Base-by-base conservation (phyloP, 192 early-diverging fungal genomes). In the Pecoramyces ruminantium region DNA sequence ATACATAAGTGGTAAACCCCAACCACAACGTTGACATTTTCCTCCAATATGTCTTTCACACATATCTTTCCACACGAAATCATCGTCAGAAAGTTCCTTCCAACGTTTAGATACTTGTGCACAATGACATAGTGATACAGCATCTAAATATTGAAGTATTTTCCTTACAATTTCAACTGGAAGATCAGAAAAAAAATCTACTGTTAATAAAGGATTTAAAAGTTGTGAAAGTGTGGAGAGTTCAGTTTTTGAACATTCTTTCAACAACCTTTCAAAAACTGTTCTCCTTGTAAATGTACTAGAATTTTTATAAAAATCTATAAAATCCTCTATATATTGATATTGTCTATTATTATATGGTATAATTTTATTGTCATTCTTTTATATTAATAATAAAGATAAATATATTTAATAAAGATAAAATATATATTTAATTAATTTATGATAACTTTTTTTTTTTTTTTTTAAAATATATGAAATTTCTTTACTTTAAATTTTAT, bases 21-120 rank as follows among this genome's bases (percentile, higher is more conserved):
- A 99, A 2, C 97, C 97, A 85, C 97, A 99, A 80, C 93, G 97
- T 82, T 88, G 88, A 83, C 97, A 99, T 81, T 95, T 94, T 80
- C 94, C 94, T 85, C 96, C 96, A 79, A 97, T 99, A 83, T 99
- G 97, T 86, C 98, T 96, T 40, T 93, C 92, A 82, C 97, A 99
- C 95, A 99, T 97, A 38, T 93, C 87, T 83, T 97, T 94, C 97
- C 97, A 99, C 21, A 99, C 88, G 13, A 92, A 86, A 83, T 99
- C 95, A 82, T 96, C 95, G 82, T 98, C 95, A 11, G 96, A 94
- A 17, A 97, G 81, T 25, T 79, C 79, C n/a, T 89, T 91, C 97
- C 97, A 99, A 6, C 85, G 80, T 17, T 88, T 90, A 79, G 89
- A 93, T 1, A 96, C 95, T 85, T 97, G 95, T 16, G 96, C 93